phyloP scores from a whole-genome alignment of 306 rosid species.

The Luffa aegyptiaca region DNA sequence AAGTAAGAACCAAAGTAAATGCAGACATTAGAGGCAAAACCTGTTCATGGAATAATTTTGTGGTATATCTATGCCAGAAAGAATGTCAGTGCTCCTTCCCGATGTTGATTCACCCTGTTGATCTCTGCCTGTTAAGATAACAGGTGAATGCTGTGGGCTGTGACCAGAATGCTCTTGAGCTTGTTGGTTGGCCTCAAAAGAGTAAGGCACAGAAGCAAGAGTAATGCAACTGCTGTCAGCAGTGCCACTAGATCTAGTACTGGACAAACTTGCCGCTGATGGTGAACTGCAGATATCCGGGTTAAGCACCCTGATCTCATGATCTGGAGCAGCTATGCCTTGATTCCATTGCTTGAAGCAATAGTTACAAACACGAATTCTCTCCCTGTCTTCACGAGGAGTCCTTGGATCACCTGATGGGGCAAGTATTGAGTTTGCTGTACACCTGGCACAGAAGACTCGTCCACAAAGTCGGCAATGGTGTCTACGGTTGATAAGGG shows the following conservation, averaged over 20 bases:
- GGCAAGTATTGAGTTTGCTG: slow-evolving; percentile 67
- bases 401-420: slow-evolving; percentile 30
- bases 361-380: slow-evolving; percentile 80
- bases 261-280: slow-evolving; percentile 51
- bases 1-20: slow-evolving; percentile 2
- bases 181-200: slow-evolving; percentile 49
- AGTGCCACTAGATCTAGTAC: slow-evolving; percentile 64
- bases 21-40: neutral
- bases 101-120: slow-evolving; percentile 28
- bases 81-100: slow-evolving; percentile 22
- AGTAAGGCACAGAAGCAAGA: slow-evolving; percentile 39
- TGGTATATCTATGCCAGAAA: slow-evolving; percentile 6
- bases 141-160: slow-evolving; percentile 5
- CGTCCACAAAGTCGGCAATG: slow-evolving; percentile 95
- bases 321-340: slow-evolving; percentile 40
- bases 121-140: slow-evolving; percentile 20
- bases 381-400: slow-evolving; percentile 55
- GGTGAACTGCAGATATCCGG: slow-evolving; percentile 45
- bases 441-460: slow-evolving; percentile 81
- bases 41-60: slow-evolving; percentile 13
- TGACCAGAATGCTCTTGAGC: slow-evolving; percentile 35
- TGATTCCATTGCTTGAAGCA: slow-evolving; percentile 83
- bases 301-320: slow-evolving; percentile 32
- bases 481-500: slow-evolving; percentile 74
- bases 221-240: slow-evolving; percentile 61